phyloP scores from a whole-genome alignment of 176 grass and related monocot genomes.

The Cenchrus purpureus region DNA sequence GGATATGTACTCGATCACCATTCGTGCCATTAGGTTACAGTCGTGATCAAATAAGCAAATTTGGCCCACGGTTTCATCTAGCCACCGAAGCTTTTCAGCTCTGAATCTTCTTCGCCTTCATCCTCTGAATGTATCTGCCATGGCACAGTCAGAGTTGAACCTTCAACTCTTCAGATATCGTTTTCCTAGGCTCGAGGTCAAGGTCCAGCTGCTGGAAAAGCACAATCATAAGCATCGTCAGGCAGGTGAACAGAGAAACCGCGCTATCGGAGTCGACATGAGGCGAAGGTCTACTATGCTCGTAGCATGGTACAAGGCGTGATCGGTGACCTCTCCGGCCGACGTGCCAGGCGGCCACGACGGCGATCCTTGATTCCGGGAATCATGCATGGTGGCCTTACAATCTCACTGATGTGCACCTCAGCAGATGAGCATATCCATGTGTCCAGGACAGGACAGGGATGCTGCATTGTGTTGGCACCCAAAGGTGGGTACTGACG shows the following conservation, averaged over 20 bases:
- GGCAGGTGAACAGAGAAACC: not conserved
- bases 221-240: not conserved
- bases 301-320: not conserved
- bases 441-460: not conserved
- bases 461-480: not conserved
- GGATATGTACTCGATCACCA: too few relatives aligned
- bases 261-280: not conserved
- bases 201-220: not conserved
- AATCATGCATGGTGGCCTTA: not conserved
- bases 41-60: not conserved
- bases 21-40: not conserved
- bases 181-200: not conserved
- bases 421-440: not conserved
- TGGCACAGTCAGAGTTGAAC: not conserved
- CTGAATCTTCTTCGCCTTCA: not conserved
- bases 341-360: not conserved
- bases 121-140: not conserved
- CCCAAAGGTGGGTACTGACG: not conserved
- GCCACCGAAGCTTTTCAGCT: not conserved
- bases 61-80: not conserved
- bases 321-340: not conserved
- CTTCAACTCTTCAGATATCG: not conserved
- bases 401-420: not conserved
- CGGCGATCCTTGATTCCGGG: not conserved
- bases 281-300: not conserved